Conservation (phyloP, 1,139 yeast genomes). For the Magnusiomyces suaveolens region DNA sequence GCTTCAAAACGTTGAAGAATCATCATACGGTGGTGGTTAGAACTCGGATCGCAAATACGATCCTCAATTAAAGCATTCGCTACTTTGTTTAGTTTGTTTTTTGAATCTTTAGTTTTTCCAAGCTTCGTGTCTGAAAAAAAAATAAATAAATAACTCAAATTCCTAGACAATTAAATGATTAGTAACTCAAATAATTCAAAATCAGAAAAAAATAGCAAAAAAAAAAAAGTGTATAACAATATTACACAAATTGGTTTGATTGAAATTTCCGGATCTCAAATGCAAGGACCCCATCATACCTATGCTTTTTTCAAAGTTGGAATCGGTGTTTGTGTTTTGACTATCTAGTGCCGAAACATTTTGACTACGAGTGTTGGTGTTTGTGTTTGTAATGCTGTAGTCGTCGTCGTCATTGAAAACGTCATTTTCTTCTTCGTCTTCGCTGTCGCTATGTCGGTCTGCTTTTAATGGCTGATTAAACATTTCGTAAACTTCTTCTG, state of each 20-base stretch:
- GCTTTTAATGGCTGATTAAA: slow-evolving; percentile 53
- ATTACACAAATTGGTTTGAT: neutral
- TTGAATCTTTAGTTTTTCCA: neutral
- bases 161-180: neutral
- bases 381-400: slow-evolving; percentile 8
- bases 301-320: neutral
- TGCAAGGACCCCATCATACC: neutral
- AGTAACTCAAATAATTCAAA: neutral
- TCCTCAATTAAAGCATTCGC: neutral
- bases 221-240: neutral
- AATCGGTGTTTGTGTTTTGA: neutral
- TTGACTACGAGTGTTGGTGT: neutral
- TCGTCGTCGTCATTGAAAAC: slow-evolving; percentile 30
- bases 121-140: neutral
- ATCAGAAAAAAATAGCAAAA: neutral
- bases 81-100: neutral
- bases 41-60: neutral
- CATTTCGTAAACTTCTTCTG: slow-evolving; percentile 65
- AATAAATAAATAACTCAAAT: neutral
- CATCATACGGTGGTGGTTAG: neutral
- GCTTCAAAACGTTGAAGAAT: neutral
- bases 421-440: slow-evolving; percentile 22
- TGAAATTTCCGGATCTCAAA: neutral
- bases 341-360: neutral
- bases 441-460: slow-evolving; percentile 17